A percentile compares a stretch with the other conserved stretches of the same genome.
Conservation (phyloP, 805 yeast species). For the Trichomonascus vanleenenianus region DNA sequence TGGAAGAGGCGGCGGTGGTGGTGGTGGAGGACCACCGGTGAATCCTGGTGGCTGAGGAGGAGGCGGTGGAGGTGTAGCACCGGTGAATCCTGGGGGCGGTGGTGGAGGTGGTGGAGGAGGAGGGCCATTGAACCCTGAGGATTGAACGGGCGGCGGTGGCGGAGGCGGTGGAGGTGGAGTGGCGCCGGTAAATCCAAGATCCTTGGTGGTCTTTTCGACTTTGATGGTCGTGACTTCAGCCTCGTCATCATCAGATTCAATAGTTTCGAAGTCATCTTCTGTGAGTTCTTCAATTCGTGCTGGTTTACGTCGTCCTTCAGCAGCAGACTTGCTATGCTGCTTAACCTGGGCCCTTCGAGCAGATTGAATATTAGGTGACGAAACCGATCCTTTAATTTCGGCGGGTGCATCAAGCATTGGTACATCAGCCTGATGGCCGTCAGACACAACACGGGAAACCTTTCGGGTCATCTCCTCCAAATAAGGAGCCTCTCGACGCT, state of each 20-base stretch:
- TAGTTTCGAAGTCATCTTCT: background rate
- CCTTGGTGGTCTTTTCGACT: background rate
- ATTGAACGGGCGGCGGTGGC: no score
- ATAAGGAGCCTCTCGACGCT: background rate
- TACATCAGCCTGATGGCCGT: background rate
- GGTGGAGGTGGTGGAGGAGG: constrained; percentile 4
- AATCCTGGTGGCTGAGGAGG: constrained; percentile 18
- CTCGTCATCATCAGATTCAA: background rate
- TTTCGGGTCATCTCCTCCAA: constrained; percentile 1
- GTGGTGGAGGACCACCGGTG: no score
- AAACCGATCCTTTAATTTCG: no score
- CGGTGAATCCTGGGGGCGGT: constrained; percentile 10
- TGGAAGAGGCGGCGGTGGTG: no score
- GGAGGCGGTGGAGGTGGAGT: constrained; percentile 6
- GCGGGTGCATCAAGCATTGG: constrained; percentile 1
- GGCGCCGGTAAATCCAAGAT: constrained; percentile 2
- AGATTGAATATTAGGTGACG: no score
- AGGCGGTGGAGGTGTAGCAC: constrained; percentile 27
- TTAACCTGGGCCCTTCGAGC: no score
- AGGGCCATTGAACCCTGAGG: background rate
- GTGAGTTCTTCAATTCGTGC: background rate
- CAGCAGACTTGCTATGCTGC: no score
- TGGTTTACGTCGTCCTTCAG: no score
- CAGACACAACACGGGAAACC: constrained; percentile 1
- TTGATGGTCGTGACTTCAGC: background rate